Conservation (phyloP, 306 rosid genomes). For the Acacia crassicarpa region DNA sequence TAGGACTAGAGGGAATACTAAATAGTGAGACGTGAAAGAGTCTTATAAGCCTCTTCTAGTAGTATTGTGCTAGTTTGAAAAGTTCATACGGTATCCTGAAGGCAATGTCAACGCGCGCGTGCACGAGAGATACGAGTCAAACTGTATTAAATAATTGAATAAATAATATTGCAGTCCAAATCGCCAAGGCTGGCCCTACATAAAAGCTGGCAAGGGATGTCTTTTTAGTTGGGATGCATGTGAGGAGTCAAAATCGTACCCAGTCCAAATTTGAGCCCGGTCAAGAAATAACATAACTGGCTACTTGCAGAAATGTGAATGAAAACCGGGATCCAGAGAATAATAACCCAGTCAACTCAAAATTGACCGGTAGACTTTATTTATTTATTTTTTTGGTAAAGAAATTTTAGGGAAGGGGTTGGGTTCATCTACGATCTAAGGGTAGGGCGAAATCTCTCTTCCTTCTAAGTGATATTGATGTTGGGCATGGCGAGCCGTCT, state of each 20-base stretch:
- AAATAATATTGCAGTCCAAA: not conserved
- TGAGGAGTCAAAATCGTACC: not conserved
- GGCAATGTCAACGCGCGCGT: not conserved
- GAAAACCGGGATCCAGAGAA: too few species aligned
- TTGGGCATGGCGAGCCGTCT: too few species aligned
- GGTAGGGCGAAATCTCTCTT: too few species aligned
- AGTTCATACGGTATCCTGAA: not conserved
- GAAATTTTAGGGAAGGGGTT: too few species aligned
- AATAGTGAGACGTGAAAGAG: not conserved
- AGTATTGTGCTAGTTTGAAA: not conserved
- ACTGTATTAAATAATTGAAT: not conserved
- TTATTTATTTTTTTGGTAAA: too few species aligned
- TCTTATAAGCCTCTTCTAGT: not conserved
- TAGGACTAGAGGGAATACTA: too few species aligned
- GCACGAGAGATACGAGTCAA: not conserved
- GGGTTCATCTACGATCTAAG: too few species aligned
- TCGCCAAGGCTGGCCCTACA: not conserved
- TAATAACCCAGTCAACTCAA: too few species aligned
- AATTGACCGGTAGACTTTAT: too few species aligned
- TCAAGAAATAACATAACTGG: not conserved
- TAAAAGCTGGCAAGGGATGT: not conserved
- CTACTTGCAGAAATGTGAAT: not conserved
- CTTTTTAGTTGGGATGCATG: not conserved
- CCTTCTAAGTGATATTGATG: too few species aligned
- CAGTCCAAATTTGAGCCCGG: not conserved